phyloP scores from a whole-genome alignment of 2,329 filamentous ascomycete species.

The Diatrype stigma region DNA sequence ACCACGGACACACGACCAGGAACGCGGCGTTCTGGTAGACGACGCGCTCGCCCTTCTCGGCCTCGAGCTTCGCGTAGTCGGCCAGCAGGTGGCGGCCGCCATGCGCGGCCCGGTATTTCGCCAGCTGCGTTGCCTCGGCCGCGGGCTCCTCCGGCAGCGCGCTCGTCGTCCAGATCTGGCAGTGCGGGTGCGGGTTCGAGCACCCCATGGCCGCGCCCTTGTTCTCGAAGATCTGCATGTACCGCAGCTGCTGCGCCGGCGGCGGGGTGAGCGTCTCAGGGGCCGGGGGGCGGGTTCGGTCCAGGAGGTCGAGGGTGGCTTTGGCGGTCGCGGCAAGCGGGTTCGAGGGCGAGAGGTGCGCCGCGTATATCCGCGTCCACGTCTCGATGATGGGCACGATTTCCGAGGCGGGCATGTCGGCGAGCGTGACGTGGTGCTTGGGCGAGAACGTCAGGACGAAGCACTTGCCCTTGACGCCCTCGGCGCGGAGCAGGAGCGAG shows the following conservation, averaged over 20 bases:
- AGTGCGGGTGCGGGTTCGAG: slow-evolving; percentile 96
- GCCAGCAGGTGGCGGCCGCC: slow-evolving; percentile 71
- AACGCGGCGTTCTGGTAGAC: slow-evolving; percentile 86
- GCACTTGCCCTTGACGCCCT: slow-evolving; percentile 89
- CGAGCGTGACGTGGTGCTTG: slow-evolving; percentile 85
- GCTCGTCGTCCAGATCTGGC: slow-evolving; percentile 93
- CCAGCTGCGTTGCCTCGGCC: slow-evolving; percentile 73
- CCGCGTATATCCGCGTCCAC: slow-evolving; percentile 87
- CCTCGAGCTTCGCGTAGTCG: slow-evolving; percentile 83
- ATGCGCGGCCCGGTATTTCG: slow-evolving; percentile 72
- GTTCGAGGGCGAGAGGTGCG: slow-evolving; percentile 70
- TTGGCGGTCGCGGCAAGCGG: slow-evolving; percentile 49
- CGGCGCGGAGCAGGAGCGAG: slow-evolving; percentile 72
- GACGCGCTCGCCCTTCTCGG: slow-evolving; percentile 75
- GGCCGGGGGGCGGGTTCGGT: slow-evolving; percentile 31
- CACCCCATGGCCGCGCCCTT: slow-evolving; percentile 98
- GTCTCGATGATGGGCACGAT: slow-evolving; percentile 82
- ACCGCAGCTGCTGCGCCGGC: slow-evolving; percentile 76
- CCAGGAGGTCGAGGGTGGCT: slow-evolving; percentile 32
- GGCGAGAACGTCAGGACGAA: slow-evolving; percentile 95
- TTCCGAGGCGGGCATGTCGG: slow-evolving; percentile 73
- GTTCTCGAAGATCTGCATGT: slow-evolving; percentile 99
- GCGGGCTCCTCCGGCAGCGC: slow-evolving; percentile 84
- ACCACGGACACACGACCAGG: slow-evolving; percentile 90
- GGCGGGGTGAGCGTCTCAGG: slow-evolving; percentile 37